Evolutionary conservation across 139 green algal genomes (phyloP).

Genomic region (Chlamydomonas sphaeroides): DNA sequence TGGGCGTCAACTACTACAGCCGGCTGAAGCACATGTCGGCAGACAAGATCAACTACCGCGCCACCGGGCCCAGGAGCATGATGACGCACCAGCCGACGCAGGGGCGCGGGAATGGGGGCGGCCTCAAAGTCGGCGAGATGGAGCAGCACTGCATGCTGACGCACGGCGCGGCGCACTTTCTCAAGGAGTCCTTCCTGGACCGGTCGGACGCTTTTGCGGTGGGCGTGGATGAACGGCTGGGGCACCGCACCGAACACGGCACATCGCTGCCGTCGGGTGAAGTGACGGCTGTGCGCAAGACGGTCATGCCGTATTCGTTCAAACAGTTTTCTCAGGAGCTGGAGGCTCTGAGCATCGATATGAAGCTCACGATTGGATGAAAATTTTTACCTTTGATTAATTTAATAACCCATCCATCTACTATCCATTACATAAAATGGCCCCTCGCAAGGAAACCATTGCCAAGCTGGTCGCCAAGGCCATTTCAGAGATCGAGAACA

Average conservation of each 20-base stretch:
- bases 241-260: too few species aligned
- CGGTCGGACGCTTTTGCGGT: slow-evolving; percentile 8
- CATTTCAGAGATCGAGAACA: too few species aligned
- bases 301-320: slow-evolving; percentile 47
- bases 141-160: slow-evolving; percentile 60
- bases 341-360: slow-evolving; percentile 37
- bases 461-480: too few species aligned
- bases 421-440: too few species aligned
- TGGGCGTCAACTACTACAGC: slow-evolving; percentile 72
- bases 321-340: slow-evolving; percentile 50
- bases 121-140: slow-evolving; percentile 80
- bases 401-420: too few species aligned
- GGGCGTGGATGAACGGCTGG: slow-evolving; percentile 2
- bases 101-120: slow-evolving; percentile 56
- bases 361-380: background rate
- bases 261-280: too few species aligned
- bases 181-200: slow-evolving; percentile 34
- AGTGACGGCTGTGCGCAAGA: background rate
- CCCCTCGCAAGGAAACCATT: too few species aligned
- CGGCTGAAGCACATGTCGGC: slow-evolving; percentile 79
- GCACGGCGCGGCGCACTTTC: slow-evolving; percentile 20
- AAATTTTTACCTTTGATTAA: too few species aligned
- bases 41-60: slow-evolving; percentile 74
- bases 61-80: slow-evolving; percentile 55
- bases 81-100: slow-evolving; percentile 69